Base-by-base conservation (phyloP, 192 early-diverging fungal genomes). In the Entrophospora sp. region DNA sequence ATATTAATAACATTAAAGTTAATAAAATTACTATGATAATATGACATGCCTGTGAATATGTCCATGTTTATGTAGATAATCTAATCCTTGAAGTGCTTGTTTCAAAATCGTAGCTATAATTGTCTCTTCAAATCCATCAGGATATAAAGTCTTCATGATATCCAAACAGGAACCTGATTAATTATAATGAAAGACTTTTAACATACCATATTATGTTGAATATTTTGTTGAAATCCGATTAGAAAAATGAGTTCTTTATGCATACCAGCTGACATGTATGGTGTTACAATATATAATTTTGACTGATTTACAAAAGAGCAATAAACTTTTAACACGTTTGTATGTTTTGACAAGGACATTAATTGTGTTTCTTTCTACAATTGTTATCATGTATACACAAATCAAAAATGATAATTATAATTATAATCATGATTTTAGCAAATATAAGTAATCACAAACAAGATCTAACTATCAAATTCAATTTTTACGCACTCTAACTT, bases 61-160 rank as follows among this genome's bases (percentile, higher is more conserved):
- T 2, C 82, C 82, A 48, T 78, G 81, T 42, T 80, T 80, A 60
- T 88, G 86, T 13, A 88, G 72, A 53, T 88, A 88, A 18, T 75
- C 73, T 16, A 88, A 52, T 25, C 84, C 86, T 53, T 87, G 81
- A 32, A 88, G 61, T 0, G 84, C 78, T 38, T 94, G 92, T 60
- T 87, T 88, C 20, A 93, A 71, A 55, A 94, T 91, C 13, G 88
- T 87, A 14, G 86, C 89, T 58, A 92, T 90, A 9, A 81, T 73
- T 16, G 73, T 49, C 71, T 94, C 92, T 18, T 94, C 92, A 59
- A 94, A 82, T 3, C 92, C 92, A 49, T 89, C 79, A 5, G 88
- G 87, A 74, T 82, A 89, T 3, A 81, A 81, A n/a, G 85, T 87
- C 70, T 92, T 91, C 89, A 94, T 92, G 62, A 94, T 91, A 67